A percentile compares a stretch with the other conserved stretches of the same genome.
Evolutionary conservation across 805 yeast genomes (phyloP).

Genomic region (Cyberlindnera samutprakarnensis): DNA sequence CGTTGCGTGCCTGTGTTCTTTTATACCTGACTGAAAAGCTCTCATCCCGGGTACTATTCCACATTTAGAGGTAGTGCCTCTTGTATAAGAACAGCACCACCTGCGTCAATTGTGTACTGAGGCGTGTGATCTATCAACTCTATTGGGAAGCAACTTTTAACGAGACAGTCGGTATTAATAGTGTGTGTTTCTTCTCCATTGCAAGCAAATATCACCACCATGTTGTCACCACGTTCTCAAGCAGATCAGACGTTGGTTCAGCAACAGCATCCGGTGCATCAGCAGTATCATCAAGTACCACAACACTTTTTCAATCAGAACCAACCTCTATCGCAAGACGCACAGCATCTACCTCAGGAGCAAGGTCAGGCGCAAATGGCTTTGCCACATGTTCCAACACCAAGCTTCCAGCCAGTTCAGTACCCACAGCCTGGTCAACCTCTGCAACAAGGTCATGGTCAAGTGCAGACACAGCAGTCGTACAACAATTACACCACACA

Average conservation of each 20-base stretch:
- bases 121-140: too few species aligned
- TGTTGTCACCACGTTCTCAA: slow-evolving; percentile 3
- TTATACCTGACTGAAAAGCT: too few species aligned
- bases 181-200: too few species aligned
- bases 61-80: too few species aligned
- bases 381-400: neutral
- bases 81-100: too few species aligned
- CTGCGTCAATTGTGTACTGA: too few species aligned
- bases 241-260: neutral
- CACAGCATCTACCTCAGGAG: too few species aligned
- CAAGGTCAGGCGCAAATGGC: neutral
- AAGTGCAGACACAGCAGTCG: neutral
- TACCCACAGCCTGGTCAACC: neutral
- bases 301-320: neutral
- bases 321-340: neutral
- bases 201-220: neutral
- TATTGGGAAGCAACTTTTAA: too few species aligned
- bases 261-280: neutral
- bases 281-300: neutral
- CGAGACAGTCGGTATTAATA: too few species aligned
- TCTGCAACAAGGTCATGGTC: neutral
- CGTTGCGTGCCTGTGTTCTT: too few species aligned
- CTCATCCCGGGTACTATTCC: too few species aligned
- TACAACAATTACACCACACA: slow-evolving; percentile 3
- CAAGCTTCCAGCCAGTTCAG: neutral